These are phyloP conservation scores for Leccinum disarticulatum DNA, from an alignment of 768 basidiomycete species.

Conservation along the genomic window DNA sequence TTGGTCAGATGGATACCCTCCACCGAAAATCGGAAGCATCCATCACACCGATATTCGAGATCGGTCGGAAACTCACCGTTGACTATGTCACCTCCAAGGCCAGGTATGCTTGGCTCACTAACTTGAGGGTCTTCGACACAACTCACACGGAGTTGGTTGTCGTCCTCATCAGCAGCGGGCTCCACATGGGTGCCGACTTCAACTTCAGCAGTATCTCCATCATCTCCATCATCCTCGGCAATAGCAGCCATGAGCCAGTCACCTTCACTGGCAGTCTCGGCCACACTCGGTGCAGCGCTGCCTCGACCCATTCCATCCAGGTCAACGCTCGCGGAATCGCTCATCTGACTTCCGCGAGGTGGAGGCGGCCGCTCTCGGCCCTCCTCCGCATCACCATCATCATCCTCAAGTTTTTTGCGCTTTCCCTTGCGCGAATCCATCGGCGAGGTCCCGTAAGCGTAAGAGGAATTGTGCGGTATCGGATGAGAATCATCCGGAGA, in stretches of 20 bases:
- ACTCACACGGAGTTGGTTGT: conserved; percentile 45
- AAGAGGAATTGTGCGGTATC: conserved; percentile 59
- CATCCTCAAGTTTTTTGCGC: conserved; percentile 87
- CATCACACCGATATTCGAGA: conserved; percentile 40
- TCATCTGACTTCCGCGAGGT: conserved; percentile 40
- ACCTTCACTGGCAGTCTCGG: conserved; percentile 59
- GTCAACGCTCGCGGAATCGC: conserved; percentile 58
- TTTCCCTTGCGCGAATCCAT: conserved; percentile 76
- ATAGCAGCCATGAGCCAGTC: conserved; percentile 93
- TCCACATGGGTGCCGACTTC: conserved; percentile 57
- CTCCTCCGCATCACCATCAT: conserved; percentile 79
- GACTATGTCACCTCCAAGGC: conserved; percentile 34
- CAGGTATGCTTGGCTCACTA: conserved; percentile 33
- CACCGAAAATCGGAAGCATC: conserved; percentile 41
- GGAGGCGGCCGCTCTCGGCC: conserved; percentile 68
- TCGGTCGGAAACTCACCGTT: conserved; percentile 55
- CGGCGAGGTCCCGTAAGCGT: conserved; percentile 38
- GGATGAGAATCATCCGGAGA: conserved; percentile 78
- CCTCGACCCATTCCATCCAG: conserved; percentile 54
- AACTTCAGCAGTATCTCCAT: conserved; percentile 54
- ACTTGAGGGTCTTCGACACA: conserved; percentile 39
- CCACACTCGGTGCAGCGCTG: conserved; percentile 69
- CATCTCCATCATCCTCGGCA: conserved; percentile 67
- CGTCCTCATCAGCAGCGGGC: conserved; percentile 46
- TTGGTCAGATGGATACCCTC: conserved; percentile 41